Evolutionary conservation across 148 eudicot species (phyloP), one percentile per base, ranked within the genome.

Genomic region (Rhododendron simsii): DNA sequence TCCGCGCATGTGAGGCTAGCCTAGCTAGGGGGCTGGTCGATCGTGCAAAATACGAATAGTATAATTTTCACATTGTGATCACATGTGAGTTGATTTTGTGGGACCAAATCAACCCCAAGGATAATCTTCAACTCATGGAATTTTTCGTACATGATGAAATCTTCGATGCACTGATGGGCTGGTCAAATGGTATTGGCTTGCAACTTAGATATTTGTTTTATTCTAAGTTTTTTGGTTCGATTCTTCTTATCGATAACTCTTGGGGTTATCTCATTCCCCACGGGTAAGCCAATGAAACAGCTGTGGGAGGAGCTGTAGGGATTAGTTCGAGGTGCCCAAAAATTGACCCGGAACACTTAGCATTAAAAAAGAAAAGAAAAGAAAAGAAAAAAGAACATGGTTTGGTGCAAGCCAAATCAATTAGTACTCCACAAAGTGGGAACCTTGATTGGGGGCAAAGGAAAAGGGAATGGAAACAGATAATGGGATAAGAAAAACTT

Each of bases 401-500:
- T 2, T 21, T 16, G 33, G 20, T 21, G 76, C 47, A 65, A 12
- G 53, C 53, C 39, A 23, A 82, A 82, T 41, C 84, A 23, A 82
- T 48, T n/a, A 3, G 47, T 41, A 41, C 14, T 51, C 16, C 55
- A 16, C 41, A 63, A 67, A 26, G 33, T 11, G 33, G 33, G 15
- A 11, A 67, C 84, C 50, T 82, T 82, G 84, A 82, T 63, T 82
- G 76, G n/a, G 12, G 53, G 6, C 44, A 35, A 82, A 82, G 76
- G 45, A 39, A 82, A 82, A 41, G 18, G 55, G n/a, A 53, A 78
- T 3, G 45, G 28, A 44, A 50, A 45, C 9, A 18, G 2, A 20
- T 1, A n/a, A 8, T 11, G 9, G 33, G 67, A 8, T 55, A 8
- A 63, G 35, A 73, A 63, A 63, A 63, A 65, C 30, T 51, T 61